Percentiles rank a stretch among this genome's conserved stretches.
Conservation (phyloP, 495 filamentous ascomycete genomes). For the Beverwykella pulmonaria region DNA sequence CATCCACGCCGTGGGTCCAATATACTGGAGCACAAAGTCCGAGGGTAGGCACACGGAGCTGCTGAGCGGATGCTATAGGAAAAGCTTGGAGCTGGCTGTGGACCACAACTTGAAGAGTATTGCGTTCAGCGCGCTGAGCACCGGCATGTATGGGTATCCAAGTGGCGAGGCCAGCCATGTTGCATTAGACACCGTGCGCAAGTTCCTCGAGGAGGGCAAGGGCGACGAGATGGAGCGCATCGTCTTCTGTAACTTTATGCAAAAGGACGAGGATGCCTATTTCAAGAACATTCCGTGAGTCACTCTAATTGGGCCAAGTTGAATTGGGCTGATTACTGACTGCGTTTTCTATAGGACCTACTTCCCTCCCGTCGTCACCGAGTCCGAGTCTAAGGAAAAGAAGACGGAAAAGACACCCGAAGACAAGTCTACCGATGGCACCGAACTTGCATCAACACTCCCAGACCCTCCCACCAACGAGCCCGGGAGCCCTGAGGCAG, state of each 20-base stretch:
- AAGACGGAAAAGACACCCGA: conserved; percentile 12
- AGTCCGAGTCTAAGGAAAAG: conserved; percentile 27
- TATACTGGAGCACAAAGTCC: conserved; percentile 59
- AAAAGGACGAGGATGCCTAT: conserved; percentile 77
- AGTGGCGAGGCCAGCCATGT: conserved; percentile 67
- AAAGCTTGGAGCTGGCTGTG: conserved; percentile 71
- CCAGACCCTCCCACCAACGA: conserved; percentile 43
- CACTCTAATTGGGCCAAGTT: neutral
- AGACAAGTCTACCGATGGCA: conserved; percentile 10
- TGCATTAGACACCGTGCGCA: conserved; percentile 68
- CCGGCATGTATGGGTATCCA: conserved; percentile 89
- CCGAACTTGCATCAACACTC: conserved; percentile 32
- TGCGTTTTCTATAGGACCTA: conserved; percentile 30
- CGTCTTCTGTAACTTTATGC: conserved; percentile 78
- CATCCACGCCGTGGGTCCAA: conserved; percentile 88
- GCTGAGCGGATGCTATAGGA: conserved; percentile 72
- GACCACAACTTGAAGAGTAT: conserved; percentile 67
- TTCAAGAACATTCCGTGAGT: conserved; percentile 70
- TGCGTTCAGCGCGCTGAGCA: conserved; percentile 82
- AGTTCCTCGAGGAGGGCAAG: conserved; percentile 64
- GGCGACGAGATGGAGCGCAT: conserved; percentile 66
- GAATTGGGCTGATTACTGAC: neutral
- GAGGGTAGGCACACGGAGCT: conserved; percentile 51
- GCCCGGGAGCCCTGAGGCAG: conserved; percentile 26
- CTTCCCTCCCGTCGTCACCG: conserved; percentile 41